phyloP scores from a whole-genome alignment of 352 stramenopile species.

The Globisporangium camurandrum region DNA sequence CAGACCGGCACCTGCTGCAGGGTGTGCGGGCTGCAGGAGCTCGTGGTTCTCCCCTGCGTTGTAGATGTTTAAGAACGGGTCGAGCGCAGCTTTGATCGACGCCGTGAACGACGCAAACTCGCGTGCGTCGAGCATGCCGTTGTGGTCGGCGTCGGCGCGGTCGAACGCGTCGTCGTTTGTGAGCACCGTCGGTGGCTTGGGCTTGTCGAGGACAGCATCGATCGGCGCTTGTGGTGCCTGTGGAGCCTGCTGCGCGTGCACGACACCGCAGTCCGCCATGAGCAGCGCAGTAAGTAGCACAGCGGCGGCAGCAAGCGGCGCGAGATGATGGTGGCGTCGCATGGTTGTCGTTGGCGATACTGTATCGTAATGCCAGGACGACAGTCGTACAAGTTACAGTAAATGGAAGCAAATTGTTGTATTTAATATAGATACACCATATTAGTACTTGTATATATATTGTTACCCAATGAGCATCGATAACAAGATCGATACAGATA shows the following conservation, averaged over 20 bases:
- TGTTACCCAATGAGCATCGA: no score
- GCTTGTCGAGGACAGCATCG: conserved; percentile 5
- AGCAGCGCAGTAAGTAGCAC: conserved; percentile 3
- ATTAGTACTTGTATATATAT: no score
- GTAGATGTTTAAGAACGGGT: conserved; percentile 35
- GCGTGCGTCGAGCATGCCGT: conserved; percentile 47
- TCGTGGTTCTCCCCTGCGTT: conserved; percentile 15
- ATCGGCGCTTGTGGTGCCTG: conserved; percentile 10
- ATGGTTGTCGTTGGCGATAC: no score
- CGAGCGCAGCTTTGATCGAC: conserved; percentile 39
- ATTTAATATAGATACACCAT: no score
- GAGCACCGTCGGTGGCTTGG: conserved; percentile 14
- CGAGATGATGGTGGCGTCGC: neutral
- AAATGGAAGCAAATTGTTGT: no score
- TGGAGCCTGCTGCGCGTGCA: conserved; percentile 5
- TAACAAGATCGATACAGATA: no score
- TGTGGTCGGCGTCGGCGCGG: conserved; percentile 61
- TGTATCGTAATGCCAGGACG: no score
- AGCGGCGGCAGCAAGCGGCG: neutral
- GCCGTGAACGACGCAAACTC: conserved; percentile 64
- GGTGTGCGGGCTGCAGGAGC: conserved; percentile 8
- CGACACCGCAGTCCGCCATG: neutral
- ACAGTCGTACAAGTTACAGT: no score
- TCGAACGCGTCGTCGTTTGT: conserved; percentile 45
- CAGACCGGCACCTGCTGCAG: neutral